Evolutionary conservation across 2,329 filamentous ascomycete genomes (phyloP).

Genomic region (Exophiala sp.): DNA sequence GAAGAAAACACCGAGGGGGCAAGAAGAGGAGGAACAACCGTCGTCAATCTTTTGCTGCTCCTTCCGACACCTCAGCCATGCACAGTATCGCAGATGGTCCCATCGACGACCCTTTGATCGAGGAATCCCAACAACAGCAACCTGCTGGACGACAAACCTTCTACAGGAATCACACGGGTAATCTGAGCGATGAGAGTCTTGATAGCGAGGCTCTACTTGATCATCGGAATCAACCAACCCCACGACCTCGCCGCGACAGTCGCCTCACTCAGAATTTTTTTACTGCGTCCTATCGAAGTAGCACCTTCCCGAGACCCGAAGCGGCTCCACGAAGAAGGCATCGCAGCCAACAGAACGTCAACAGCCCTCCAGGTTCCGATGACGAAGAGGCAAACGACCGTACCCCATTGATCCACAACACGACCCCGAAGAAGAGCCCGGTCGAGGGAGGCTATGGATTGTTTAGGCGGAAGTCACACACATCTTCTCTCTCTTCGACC

Average conservation of each 20-base stretch:
- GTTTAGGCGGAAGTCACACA: slow-evolving; percentile 22
- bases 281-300: slow-evolving; percentile 15
- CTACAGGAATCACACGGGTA: slow-evolving; percentile 54
- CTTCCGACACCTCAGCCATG: slow-evolving; percentile 50
- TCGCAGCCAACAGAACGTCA: slow-evolving; percentile 11
- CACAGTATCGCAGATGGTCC: slow-evolving; percentile 29
- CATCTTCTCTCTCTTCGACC: slow-evolving; percentile 21
- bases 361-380: slow-evolving; percentile 9
- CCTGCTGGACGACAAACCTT: slow-evolving; percentile 46
- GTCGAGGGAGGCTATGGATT: slow-evolving; percentile 21
- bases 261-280: slow-evolving; percentile 27
- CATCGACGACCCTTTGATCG: slow-evolving; percentile 36
- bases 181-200: slow-evolving; percentile 77
- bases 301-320: slow-evolving; percentile 6
- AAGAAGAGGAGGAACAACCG: slow-evolving; percentile 69
- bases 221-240: slow-evolving; percentile 64
- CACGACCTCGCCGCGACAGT: slow-evolving; percentile 62
- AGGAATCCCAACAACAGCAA: slow-evolving; percentile 29
- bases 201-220: slow-evolving; percentile 86
- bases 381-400: slow-evolving; percentile 38
- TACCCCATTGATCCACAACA: slow-evolving; percentile 51
- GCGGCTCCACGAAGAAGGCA: slow-evolving; percentile 10
- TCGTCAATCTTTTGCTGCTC: slow-evolving; percentile 73
- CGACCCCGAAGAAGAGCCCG: slow-evolving; percentile 26
- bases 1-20: slow-evolving; percentile 71